Evolutionary conservation across 2,329 filamentous ascomycete species (phyloP), one percentile per base, ranked within the genome.

Genomic region (Gyromitra esculenta): DNA sequence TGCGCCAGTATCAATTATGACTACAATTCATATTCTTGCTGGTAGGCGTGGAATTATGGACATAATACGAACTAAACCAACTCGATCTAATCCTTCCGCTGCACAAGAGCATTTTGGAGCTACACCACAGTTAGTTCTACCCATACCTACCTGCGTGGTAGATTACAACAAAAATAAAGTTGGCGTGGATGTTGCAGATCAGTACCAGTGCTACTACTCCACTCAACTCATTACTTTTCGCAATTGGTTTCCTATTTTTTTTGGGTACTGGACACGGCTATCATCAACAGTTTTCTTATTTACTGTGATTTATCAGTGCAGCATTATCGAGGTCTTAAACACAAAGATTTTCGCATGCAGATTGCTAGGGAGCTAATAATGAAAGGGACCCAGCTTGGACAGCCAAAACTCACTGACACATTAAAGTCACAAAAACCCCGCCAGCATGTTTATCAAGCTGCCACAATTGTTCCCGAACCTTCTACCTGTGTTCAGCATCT

Each of bases 91-190:
- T 31, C 39, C 54, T 18, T 15, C 5, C 1, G 21, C 66, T 4
- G 54, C 39, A 7, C 37, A 9, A 39, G 7, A 60, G 7, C n/a
- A 60, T 5, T 70, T 62, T 15, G 43, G 31, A 15, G 7, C 1
- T 31, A 9, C 35, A 21, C 11, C 8, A 45, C 15, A 45, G 2
- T 8, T 70, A n/a, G 8, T n/a, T 11, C 54, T 50, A 43, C 5
- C 41, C 15, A 70, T 75, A 31, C 72, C 64, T 2, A 41, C 54
- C 5, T 59, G 39, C 5, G n/a, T 75, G 43, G 11, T 13, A 56
- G 64, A 75, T n/a, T 69, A 75, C 39, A 70, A 75, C n/a, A 54
- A 70, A 18, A 21, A 66, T 18, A 70, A 74, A 37, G 71, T 13
- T 8, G 50, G 63, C 0, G 71, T 74, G 11, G 71, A 74, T 54